phyloP scores from a whole-genome alignment of 768 basidiomycete species.

The Boletus bicolor region DNA sequence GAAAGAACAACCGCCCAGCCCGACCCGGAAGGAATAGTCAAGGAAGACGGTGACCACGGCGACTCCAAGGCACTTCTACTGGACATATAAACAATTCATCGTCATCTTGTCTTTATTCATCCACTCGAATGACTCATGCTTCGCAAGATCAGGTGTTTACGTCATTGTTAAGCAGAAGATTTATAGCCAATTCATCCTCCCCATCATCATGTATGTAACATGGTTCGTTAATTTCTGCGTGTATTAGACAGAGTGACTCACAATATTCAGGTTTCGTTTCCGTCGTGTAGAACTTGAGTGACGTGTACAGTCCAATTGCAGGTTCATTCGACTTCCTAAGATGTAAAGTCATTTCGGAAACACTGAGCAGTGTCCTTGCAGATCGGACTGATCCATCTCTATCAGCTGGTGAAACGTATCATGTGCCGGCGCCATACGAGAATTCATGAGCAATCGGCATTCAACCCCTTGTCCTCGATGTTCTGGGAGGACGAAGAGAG shows the following conservation, averaged over 20 bases:
- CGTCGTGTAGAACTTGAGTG: conserved; percentile 2
- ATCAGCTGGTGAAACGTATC: not conserved
- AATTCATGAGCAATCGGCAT: not conserved
- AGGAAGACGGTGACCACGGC: not conserved
- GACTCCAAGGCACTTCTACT: not conserved
- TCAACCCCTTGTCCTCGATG: conserved; percentile 8
- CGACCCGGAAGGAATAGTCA: conserved; percentile 11
- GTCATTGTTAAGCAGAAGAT: not conserved
- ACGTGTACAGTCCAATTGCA: conserved; percentile 8
- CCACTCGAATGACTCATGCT: not conserved
- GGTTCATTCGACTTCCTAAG: conserved; percentile 9
- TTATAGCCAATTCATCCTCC: conserved; percentile 4
- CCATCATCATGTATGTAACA: conserved; percentile 2
- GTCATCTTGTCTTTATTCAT: not conserved
- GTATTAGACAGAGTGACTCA: not conserved
- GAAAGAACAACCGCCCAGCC: conserved; percentile 21
- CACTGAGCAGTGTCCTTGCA: not conserved
- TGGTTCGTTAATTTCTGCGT: not conserved
- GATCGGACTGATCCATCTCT: not conserved
- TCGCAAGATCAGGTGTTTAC: not conserved
- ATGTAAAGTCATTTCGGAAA: conserved; percentile 2
- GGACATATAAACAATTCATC: not conserved
- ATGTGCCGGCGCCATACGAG: not conserved
- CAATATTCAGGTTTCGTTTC: not conserved
- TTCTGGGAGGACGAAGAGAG: conserved; percentile 3